A percentile compares a stretch with the other conserved stretches of the same genome.
Conservation (phyloP, 331 rosid species). For the Rhamnella rubrinervis region DNA sequence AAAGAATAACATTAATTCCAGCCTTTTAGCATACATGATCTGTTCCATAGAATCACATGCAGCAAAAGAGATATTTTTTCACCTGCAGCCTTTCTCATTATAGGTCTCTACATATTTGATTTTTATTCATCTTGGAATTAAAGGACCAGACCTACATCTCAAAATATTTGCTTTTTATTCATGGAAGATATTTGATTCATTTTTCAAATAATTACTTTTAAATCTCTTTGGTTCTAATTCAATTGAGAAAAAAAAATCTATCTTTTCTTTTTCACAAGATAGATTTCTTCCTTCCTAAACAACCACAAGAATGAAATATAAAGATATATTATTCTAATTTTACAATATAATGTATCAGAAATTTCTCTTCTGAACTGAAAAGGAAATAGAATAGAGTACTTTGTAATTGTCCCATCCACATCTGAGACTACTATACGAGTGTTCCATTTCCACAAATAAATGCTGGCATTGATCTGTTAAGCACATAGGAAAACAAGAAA, state of each 20-base stretch:
- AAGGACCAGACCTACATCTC: too few relatives aligned
- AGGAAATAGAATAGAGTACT: conserved; percentile 42
- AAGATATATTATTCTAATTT: background rate
- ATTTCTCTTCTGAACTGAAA: conserved; percentile 7
- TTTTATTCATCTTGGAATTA: too few relatives aligned
- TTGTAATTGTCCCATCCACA: conserved; percentile 98
- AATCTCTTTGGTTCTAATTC: too few relatives aligned
- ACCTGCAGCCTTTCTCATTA: too few relatives aligned
- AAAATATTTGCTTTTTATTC: too few relatives aligned
- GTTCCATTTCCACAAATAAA: conserved; percentile 93
- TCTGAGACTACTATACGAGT: conserved; percentile 88
- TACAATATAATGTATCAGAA: background rate
- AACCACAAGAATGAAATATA: conserved; percentile 8
- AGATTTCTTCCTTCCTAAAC: background rate
- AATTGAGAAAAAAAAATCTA: background rate
- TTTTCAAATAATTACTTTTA: too few relatives aligned
- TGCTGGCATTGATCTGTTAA: conserved; percentile 78
- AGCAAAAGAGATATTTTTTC: too few relatives aligned
- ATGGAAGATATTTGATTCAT: too few relatives aligned
- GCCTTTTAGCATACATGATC: background rate
- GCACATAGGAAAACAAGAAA: conserved; percentile 13
- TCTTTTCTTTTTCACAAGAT: background rate
- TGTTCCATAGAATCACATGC: too few relatives aligned
- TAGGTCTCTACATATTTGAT: too few relatives aligned
- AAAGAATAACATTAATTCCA: background rate